These are phyloP conservation scores for Linnemannia elongata DNA, from an alignment of 192 early-diverging fungal genomes.

Conservation along the genomic window DNA sequence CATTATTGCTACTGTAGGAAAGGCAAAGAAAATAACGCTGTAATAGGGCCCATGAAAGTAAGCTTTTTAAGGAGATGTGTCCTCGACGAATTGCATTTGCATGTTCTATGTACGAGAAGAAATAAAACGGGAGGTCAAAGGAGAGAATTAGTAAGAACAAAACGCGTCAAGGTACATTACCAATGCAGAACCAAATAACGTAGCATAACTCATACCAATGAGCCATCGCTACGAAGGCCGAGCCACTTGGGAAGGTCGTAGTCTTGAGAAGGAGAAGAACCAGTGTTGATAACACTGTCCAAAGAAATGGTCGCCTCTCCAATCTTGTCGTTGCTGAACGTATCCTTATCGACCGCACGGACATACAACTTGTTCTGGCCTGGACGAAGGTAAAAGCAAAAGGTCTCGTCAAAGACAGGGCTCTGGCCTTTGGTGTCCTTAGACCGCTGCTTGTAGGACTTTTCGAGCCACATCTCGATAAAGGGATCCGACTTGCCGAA, in stretches of 20 bases:
- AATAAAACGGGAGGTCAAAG: not conserved
- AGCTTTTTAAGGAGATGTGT: not conserved
- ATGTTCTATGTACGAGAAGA: slow-evolving; percentile 7
- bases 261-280: slow-evolving; percentile 12
- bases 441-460: slow-evolving; percentile 24
- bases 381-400: slow-evolving; percentile 19
- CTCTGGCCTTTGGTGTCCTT: slow-evolving; percentile 20
- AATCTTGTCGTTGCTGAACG: slow-evolving; percentile 47
- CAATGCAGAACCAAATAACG: not conserved
- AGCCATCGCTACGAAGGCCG: slow-evolving; percentile 32
- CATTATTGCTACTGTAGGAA: no score
- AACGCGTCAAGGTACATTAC: not conserved
- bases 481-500: slow-evolving; percentile 16
- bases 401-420: slow-evolving; percentile 14
- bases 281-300: slow-evolving; percentile 7
- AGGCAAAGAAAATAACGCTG: not conserved
- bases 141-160: not conserved
- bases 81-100: slow-evolving; percentile 35
- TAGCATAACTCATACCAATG: not conserved
- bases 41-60: not conserved
- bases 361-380: slow-evolving; percentile 46
- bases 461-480: slow-evolving; percentile 30
- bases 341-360: slow-evolving; percentile 48
- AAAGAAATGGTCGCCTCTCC: slow-evolving; percentile 37
- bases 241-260: slow-evolving; percentile 46